A percentile compares a stretch with the other conserved stretches of the same genome.
Conservation (phyloP, 345 rosid species). For the Nasturtium officinale region DNA sequence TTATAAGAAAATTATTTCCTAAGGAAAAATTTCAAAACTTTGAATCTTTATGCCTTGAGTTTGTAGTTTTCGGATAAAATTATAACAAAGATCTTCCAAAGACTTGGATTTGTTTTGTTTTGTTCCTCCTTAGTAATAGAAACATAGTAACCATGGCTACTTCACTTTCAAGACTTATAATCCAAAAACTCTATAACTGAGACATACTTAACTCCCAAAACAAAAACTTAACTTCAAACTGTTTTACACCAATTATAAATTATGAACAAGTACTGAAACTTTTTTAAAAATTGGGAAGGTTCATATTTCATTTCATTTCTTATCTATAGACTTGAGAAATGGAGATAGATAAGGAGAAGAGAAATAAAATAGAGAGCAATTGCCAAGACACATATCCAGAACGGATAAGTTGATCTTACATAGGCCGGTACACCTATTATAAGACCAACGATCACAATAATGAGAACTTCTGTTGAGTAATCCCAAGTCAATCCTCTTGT, state of each 20-base stretch:
- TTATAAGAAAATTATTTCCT: slow-evolving; percentile 35
- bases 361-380: slow-evolving; percentile 37
- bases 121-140: background rate
- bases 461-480: slow-evolving; percentile 34
- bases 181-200: background rate
- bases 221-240: background rate
- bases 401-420: slow-evolving; percentile 38
- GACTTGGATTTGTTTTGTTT: slow-evolving; percentile 3
- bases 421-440: slow-evolving; percentile 38
- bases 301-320: background rate
- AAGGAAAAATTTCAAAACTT: slow-evolving; percentile 1
- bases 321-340: slow-evolving; percentile 8
- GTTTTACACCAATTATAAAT: background rate
- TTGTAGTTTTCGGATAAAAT: slow-evolving; percentile 18
- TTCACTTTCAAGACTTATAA: background rate
- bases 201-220: background rate
- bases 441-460: slow-evolving; percentile 35
- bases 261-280: background rate
- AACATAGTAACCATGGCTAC: background rate
- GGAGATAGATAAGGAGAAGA: slow-evolving; percentile 30
- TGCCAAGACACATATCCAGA: slow-evolving; percentile 42
- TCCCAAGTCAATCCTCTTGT: slow-evolving; percentile 35
- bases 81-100: slow-evolving; percentile 4
- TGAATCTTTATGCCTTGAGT: slow-evolving; percentile 9
- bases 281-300: background rate